Evolutionary conservation across 2,329 filamentous ascomycete species (phyloP).

Genomic region (Tolypocladium ophioglossoides): DNA sequence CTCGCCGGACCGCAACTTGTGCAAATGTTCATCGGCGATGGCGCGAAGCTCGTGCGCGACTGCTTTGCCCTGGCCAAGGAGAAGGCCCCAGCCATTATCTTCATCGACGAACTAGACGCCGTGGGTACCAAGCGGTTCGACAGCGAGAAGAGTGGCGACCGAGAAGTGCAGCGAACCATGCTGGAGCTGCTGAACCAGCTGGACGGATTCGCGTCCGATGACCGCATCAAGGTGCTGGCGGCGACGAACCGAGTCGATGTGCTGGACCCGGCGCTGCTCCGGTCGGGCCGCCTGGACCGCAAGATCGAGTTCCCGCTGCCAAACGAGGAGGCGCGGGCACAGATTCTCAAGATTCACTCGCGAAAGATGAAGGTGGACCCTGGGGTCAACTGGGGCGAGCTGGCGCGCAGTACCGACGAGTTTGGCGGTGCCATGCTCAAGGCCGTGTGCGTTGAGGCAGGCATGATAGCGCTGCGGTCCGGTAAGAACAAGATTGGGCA

Average conservation of each 20-base stretch:
- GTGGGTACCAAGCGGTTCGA: constrained; percentile 99
- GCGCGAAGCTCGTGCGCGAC: constrained; percentile 93
- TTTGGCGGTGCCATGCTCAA: constrained; percentile 97
- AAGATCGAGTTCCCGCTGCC: constrained; percentile 98
- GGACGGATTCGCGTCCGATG: constrained; percentile 93
- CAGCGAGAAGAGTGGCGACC: constrained; percentile 93
- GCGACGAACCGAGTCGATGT: constrained; percentile 94
- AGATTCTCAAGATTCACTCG: constrained; percentile 95
- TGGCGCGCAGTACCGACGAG: constrained; percentile 94
- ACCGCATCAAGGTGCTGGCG: constrained; percentile 91
- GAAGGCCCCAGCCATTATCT: constrained; percentile 98
- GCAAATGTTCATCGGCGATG: constrained; percentile 99
- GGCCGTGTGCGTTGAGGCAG: constrained; percentile 96
- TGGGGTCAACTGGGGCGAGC: constrained; percentile 87
- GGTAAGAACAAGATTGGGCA: constrained; percentile 96
- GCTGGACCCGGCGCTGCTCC: constrained; percentile 79
- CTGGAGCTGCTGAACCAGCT: constrained; percentile 96
- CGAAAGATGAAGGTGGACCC: constrained; percentile 97
- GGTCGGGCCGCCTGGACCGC: constrained; percentile 84
- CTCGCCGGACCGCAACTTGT: constrained; percentile 95
- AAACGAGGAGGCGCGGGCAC: constrained; percentile 92
- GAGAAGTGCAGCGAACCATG: constrained; percentile 98
- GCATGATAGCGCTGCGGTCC: constrained; percentile 93
- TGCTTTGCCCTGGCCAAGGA: constrained; percentile 97
- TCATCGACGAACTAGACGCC: constrained; percentile 96